phyloP scores from a whole-genome alignment of 768 basidiomycete genomes.

The Leucogyrophana mollusca region DNA sequence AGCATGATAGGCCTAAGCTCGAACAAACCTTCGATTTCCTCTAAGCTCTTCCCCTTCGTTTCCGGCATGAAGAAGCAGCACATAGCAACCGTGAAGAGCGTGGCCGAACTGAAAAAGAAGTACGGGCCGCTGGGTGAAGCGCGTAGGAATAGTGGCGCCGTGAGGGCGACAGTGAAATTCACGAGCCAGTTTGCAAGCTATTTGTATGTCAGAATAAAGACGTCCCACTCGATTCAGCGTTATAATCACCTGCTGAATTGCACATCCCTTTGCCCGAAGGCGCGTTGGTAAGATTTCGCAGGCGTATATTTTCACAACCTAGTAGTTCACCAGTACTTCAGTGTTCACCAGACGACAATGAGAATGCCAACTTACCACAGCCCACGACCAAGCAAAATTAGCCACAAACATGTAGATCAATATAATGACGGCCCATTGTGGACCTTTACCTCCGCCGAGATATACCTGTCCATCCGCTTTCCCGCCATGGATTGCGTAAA shows the following conservation, averaged over 20 bases:
- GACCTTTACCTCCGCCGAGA: constrained; percentile 14
- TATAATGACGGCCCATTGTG: constrained; percentile 40
- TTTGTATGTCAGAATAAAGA: too few relatives aligned
- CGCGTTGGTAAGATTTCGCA: constrained; percentile 49
- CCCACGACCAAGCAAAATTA: constrained; percentile 44
- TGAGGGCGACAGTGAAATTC: constrained; percentile 44
- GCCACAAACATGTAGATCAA: constrained; percentile 48
- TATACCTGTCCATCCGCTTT: constrained; percentile 20
- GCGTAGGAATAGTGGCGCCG: constrained; percentile 46
- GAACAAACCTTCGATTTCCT: constrained; percentile 40
- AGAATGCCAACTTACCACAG: constrained; percentile 26
- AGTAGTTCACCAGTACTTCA: neutral
- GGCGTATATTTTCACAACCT: constrained; percentile 37
- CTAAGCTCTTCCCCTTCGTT: constrained; percentile 43
- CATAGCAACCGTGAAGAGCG: constrained; percentile 34
- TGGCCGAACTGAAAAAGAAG: constrained; percentile 43
- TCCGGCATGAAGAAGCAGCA: constrained; percentile 43
- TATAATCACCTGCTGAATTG: constrained; percentile 39
- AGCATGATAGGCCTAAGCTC: constrained; percentile 12
- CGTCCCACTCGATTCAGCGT: too few relatives aligned
- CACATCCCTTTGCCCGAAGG: constrained; percentile 44
- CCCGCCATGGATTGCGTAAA: constrained; percentile 43
- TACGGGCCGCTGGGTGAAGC: constrained; percentile 45
- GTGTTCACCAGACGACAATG: neutral
- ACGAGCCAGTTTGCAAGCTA: constrained; percentile 29